Percentiles rank a stretch among this genome's conserved stretches.
Evolutionary conservation across 1,284 basidiomycete genomes (phyloP).

Genomic region (Afroboletus lepidellus): DNA sequence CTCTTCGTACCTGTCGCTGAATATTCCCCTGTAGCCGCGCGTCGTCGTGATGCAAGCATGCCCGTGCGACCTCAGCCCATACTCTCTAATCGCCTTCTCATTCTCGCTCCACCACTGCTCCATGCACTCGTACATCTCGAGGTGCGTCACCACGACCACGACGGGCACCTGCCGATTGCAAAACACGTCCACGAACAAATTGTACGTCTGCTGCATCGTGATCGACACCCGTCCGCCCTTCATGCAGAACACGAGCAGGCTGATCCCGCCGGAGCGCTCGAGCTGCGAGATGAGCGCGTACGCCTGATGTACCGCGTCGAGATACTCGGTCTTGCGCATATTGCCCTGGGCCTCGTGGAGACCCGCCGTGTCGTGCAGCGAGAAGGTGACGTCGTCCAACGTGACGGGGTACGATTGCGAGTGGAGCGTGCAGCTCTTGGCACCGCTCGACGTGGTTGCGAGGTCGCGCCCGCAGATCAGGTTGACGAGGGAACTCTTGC

Average conservation of each 20-base stretch:
- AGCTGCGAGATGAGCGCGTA: constrained; percentile 35
- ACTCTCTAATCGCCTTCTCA: constrained; percentile 21
- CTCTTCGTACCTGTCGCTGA: constrained; percentile 23
- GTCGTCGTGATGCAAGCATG: constrained; percentile 33
- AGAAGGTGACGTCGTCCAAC: constrained; percentile 19
- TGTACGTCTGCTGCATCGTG: constrained; percentile 34
- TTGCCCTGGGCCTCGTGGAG: constrained; percentile 36
- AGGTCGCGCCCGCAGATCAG: constrained; percentile 23
- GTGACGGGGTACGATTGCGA: constrained; percentile 17
- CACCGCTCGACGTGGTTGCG: constrained; percentile 25
- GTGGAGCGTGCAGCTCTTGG: constrained; percentile 23
- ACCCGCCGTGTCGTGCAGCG: constrained; percentile 41
- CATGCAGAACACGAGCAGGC: constrained; percentile 41
- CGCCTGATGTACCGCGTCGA: constrained; percentile 33
- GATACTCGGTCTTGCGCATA: constrained; percentile 22
- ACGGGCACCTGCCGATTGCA: constrained; percentile 35
- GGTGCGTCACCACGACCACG: constrained; percentile 37
- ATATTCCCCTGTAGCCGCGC: constrained; percentile 19
- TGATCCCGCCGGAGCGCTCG: constrained; percentile 32
- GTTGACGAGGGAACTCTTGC: constrained; percentile 35
- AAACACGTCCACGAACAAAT: constrained; percentile 30
- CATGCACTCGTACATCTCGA: constrained; percentile 35
- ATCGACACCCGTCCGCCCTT: constrained; percentile 35
- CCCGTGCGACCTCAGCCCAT: constrained; percentile 22
- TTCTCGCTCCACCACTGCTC: constrained; percentile 34